A percentile compares a stretch with the other conserved stretches of the same genome.
Conservation (phyloP, 257 asterid species). For the Solanum ossicruentum region DNA sequence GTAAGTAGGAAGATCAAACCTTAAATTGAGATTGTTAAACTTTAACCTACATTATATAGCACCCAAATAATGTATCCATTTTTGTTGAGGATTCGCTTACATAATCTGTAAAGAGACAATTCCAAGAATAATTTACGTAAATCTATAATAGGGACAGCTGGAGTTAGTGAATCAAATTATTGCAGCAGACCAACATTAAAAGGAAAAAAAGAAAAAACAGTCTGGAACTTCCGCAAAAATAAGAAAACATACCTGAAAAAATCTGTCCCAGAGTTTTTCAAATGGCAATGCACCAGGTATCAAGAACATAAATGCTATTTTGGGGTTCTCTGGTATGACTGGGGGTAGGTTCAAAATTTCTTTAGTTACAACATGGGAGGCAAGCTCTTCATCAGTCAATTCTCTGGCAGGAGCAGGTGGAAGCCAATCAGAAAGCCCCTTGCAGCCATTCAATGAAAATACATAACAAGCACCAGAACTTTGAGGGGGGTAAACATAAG, state of each 20-base stretch:
- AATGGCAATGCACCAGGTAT: conserved; percentile 96
- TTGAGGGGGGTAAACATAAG: conserved; percentile 84
- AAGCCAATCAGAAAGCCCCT: conserved; percentile 60
- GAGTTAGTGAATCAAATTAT: background rate
- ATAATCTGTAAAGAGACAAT: background rate
- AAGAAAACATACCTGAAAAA: conserved; percentile 63
- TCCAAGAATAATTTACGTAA: background rate
- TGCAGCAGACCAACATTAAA: background rate
- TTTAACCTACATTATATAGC: background rate
- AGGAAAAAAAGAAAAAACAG: background rate
- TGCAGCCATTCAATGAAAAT: conserved; percentile 72
- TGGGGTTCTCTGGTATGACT: conserved; percentile 33
- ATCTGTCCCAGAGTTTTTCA: conserved; percentile 94
- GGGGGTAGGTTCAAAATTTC: conserved; percentile 64
- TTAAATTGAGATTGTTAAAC: background rate
- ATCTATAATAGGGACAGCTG: background rate
- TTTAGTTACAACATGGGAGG: conserved; percentile 75
- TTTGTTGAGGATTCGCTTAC: background rate
- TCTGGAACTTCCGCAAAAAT: background rate
- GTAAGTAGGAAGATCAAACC: background rate
- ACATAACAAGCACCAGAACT: conserved; percentile 76
- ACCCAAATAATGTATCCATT: background rate
- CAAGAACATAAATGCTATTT: conserved; percentile 87
- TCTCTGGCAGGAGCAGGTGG: conserved; percentile 80
- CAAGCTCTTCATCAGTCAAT: conserved; percentile 74